Conservation (phyloP, 2,329 filamentous ascomycete species). For the Pseudocercospora cruenta region DNA sequence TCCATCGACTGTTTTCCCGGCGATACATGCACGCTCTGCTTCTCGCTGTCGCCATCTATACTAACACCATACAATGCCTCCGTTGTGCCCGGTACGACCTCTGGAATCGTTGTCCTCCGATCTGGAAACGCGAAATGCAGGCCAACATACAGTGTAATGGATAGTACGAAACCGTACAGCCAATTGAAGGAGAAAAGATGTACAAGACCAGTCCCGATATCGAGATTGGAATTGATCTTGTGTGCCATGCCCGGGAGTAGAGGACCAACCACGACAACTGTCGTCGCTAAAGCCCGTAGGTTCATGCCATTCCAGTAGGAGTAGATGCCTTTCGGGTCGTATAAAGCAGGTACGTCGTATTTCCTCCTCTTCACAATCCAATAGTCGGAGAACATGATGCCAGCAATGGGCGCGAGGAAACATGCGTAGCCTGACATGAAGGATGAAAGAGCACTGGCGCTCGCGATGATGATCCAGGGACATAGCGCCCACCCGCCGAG, state of each 20-base stretch:
- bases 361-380: conserved; percentile 57
- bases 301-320: conserved; percentile 58
- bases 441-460: conserved; percentile 58
- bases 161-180: conserved; percentile 63
- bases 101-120: conserved; percentile 8
- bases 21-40: conserved; percentile 6
- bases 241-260: conserved; percentile 54
- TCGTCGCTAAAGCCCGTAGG: conserved; percentile 61
- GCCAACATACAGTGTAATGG: conserved; percentile 58
- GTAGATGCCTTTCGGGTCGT: conserved; percentile 53
- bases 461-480: conserved; percentile 66
- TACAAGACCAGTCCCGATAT: conserved; percentile 15
- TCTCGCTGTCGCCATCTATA: conserved; percentile 15
- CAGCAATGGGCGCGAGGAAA: conserved; percentile 66
- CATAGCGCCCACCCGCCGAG: conserved; percentile 59
- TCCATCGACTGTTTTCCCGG: conserved; percentile 13
- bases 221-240: conserved; percentile 20
- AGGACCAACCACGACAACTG: conserved; percentile 59
- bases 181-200: conserved; percentile 59
- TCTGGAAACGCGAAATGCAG: conserved; percentile 42
- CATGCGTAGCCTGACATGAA: conserved; percentile 58
- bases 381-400: conserved; percentile 63
- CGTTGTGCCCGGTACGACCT: conserved; percentile 11
- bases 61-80: conserved; percentile 8
- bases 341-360: conserved; percentile 55